Evolutionary conservation across 768 basidiomycete species (phyloP), one percentile per base, ranked within the genome.

Genomic region (Neoboletus brunneissimus): DNA sequence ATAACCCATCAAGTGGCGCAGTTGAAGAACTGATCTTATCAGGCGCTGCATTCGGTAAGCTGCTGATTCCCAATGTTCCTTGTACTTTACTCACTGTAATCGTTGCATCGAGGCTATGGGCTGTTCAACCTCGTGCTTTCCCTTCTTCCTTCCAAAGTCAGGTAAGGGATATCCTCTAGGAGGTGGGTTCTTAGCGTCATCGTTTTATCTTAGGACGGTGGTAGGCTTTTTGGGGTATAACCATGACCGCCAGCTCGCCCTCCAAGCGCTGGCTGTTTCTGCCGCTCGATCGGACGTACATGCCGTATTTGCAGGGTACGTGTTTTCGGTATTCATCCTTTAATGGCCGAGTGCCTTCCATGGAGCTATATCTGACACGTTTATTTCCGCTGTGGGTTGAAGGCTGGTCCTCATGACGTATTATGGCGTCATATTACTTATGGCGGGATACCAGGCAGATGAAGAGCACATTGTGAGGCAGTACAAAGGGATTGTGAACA

Each of bases 381-480:
- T 50, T 25, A 32, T 46, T 46, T 63, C 31, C 29, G n/a, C 11
- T n/a, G 23, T 38, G 46, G 10, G 46, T 23, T 41, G 18, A 53
- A 88, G 87, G 15, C 73, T 92, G n/a, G 81, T 88, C 0, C 71
- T 93, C 9, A 91, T 93, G 88, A 87, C 88, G 4, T 91, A 91
- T 65, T 76, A 88, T 51, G 87, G 89, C 27, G 79, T 85, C 49
- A 81, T 91, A 5, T 76, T 91, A 2, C 79, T 88, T 0, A 66
- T 89, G 31, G 76, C 86, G 6, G 90, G 90, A 2, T 93, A 84
- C 61, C 89, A 89, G 65, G 88, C 89, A 1, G 83, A 93, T 57
- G 87, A 87, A 65, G 74, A 75, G 40, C 79, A 81, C 42, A 84
- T 88, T 9, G 61, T 91, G 41, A 76, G 73, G 51, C 82, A 86